Evolutionary conservation across 352 stramenopile genomes (phyloP).

Genomic region (Nothophytophthora sp.): DNA sequence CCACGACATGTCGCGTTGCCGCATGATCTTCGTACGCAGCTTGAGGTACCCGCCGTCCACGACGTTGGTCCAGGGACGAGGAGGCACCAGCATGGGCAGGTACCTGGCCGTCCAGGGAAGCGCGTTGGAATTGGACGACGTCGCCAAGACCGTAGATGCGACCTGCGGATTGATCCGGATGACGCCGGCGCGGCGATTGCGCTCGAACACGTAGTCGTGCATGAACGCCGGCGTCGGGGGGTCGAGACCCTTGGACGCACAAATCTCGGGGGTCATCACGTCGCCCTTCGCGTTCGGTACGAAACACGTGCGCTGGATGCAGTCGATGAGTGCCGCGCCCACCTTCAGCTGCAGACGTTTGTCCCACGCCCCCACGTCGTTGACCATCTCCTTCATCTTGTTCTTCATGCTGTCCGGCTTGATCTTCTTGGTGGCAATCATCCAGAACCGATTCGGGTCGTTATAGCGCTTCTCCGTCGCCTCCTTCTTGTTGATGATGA

Average conservation of each 20-base stretch:
- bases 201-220: constrained; percentile 81
- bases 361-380: constrained; percentile 86
- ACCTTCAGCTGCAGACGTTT: constrained; percentile 91
- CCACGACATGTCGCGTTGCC: constrained; percentile 77
- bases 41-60: constrained; percentile 94
- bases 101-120: constrained; percentile 86
- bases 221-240: constrained; percentile 55
- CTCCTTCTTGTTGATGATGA: constrained; percentile 70
- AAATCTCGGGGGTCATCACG: constrained; percentile 33
- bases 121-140: constrained; percentile 56
- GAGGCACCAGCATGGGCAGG: constrained; percentile 97
- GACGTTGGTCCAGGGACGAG: constrained; percentile 88
- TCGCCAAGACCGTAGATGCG: constrained; percentile 50
- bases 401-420: constrained; percentile 33
- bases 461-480: constrained; percentile 16
- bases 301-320: constrained; percentile 81
- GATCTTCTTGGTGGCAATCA: constrained; percentile 28
- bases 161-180: constrained; percentile 75
- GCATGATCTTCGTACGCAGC: constrained; percentile 94
- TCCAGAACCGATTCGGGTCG: constrained; percentile 25
- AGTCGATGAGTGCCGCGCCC: constrained; percentile 73
- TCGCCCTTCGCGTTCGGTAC: constrained; percentile 37
- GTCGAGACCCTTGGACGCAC: constrained; percentile 24
- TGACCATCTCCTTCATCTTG: constrained; percentile 62
- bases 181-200: constrained; percentile 76